phyloP scores from a whole-genome alignment of 2,329 filamentous ascomycete genomes.

The Blastomyces percursus region DNA sequence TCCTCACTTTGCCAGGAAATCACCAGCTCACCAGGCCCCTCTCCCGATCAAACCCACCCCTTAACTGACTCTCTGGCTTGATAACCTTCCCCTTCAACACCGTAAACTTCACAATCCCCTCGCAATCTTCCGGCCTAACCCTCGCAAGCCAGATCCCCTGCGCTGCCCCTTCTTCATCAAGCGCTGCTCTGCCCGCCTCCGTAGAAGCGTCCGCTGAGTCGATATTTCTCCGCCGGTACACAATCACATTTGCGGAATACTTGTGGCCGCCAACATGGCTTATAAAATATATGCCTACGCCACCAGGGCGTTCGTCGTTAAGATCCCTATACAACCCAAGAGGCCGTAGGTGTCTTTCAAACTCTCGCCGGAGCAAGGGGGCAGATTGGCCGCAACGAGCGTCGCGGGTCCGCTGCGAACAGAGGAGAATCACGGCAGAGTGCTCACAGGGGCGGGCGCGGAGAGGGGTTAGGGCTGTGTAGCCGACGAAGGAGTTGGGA shows the following conservation, averaged over 20 bases:
- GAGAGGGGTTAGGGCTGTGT: constrained; percentile 32
- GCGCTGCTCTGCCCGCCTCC: constrained; percentile 24
- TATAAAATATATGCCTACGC: constrained; percentile 93
- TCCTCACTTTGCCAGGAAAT: not conserved
- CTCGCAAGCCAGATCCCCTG: constrained; percentile 92
- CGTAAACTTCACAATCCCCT: constrained; percentile 82
- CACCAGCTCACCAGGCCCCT: constrained; percentile 82
- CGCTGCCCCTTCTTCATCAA: constrained; percentile 48
- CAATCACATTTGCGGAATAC: constrained; percentile 86
- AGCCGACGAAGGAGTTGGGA: constrained; percentile 10
- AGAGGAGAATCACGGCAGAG: constrained; percentile 78
- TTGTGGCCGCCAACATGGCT: constrained; percentile 95
- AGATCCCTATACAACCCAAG: constrained; percentile 77
- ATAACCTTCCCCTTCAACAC: constrained; percentile 88
- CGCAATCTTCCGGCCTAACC: constrained; percentile 76
- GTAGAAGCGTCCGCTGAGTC: constrained; percentile 9
- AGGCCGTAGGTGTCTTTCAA: constrained; percentile 78
- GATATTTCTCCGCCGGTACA: constrained; percentile 57
- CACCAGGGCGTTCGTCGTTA: constrained; percentile 78
- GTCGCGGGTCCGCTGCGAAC: constrained; percentile 88
- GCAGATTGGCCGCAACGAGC: constrained; percentile 90
- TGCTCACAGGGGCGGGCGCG: constrained; percentile 63
- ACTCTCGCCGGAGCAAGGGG: constrained; percentile 74
- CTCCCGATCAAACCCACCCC: constrained; percentile 79
- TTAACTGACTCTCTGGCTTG: constrained; percentile 72